These are phyloP conservation scores for Helianthus tuberosus DNA, from an alignment of 129 eudicot species.

Conservation along the genomic window DNA sequence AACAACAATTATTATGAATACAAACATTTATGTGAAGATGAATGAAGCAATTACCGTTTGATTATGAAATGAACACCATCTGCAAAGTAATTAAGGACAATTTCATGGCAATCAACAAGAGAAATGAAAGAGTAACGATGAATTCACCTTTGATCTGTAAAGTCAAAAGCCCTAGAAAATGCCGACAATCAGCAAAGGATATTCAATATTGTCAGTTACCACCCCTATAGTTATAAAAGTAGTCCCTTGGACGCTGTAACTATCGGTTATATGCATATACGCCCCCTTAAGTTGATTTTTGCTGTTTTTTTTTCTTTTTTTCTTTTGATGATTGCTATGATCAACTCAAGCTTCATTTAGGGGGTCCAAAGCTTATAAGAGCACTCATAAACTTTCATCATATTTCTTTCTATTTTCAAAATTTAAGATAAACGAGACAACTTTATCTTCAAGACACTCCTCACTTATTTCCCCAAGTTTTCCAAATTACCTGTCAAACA, in stretches of 20 bases:
- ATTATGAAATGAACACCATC: neutral
- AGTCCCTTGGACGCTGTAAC: neutral
- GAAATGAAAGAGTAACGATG: constrained; percentile 12
- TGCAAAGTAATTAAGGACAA: constrained; percentile 2
- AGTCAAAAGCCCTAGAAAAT: constrained; percentile 18
- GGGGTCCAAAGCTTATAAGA: neutral
- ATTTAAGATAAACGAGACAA: no score
- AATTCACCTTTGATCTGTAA: neutral
- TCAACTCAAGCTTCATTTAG: no score
- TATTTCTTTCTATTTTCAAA: no score
- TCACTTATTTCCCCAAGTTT: no score
- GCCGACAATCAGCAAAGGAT: neutral
- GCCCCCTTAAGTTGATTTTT: neutral
- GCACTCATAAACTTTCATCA: no score
- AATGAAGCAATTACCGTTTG: constrained; percentile 5
- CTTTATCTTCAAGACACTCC: no score
- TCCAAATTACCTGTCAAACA: no score
- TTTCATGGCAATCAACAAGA: neutral
- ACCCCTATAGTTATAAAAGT: neutral
- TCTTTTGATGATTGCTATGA: no score
- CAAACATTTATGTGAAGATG: neutral
- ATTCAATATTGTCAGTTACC: neutral
- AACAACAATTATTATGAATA: neutral
- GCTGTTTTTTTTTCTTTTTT: neutral
- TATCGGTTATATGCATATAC: neutral